Evolutionary conservation across 2,329 filamentous ascomycete species (phyloP), one percentile per base, ranked within the genome.

Genomic region (Botrytis paeoniae): DNA sequence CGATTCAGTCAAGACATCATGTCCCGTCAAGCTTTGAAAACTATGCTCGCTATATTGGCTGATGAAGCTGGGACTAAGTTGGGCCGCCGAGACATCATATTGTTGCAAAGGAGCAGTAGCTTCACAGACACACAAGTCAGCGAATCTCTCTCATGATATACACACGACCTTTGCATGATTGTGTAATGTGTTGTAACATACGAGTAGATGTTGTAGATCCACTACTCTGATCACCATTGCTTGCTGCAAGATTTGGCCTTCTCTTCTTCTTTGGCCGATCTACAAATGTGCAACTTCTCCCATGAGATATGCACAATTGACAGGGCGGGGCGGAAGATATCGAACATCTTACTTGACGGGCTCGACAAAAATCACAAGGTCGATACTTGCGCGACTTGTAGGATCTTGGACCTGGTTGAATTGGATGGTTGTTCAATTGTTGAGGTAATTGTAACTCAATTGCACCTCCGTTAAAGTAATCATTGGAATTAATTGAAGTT

Each of bases 261-360:
- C 78, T 74, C 76, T 80, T 80, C 77, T 80, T 80, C 75, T 79
- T 79, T 73, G 79, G 79, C 73, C 78, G 77, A 73, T 85, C 83
- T 32, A 85, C 79, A 75, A 85, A 85, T 4, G 84, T 85, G 76
- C 84, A 85, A 43, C 83, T 80, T 51, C 82, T 82, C 74, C 81
- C 80, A 74, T 84, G 83, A 14, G 82, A 79, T n/a, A 81, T 78
- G 72, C 84, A 85, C 14, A 84, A 77, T 70, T 83, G 82, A 74
- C 84, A 85, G 9, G 84, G 84, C 25, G 83, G 84, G 22, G 79
- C 75, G 14, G 74, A 77, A 37, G 84, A 83, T 61, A 85, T 82
- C 72, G 84, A 83, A 75, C 83, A 85, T 16, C 69, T 64, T 59
- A 72, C 64, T 73, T 73, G 71, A 39, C 71, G 64, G 32, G 48